Conservation (phyloP, 2,329 filamentous ascomycete genomes). For the Phoma herbarum region DNA sequence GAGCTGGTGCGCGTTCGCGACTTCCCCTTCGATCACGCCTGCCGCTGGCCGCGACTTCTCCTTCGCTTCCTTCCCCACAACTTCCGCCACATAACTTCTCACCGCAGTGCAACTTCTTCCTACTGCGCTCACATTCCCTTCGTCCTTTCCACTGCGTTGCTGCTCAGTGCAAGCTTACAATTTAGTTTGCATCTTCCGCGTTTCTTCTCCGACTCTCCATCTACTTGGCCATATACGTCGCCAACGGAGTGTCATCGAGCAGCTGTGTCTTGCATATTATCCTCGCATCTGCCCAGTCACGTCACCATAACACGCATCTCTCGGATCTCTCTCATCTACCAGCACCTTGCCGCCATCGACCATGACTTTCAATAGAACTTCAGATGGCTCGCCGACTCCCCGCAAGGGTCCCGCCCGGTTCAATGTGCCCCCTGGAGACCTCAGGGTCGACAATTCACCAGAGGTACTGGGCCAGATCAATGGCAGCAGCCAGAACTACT, state of each 20-base stretch:
- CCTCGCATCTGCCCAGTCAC: conserved; percentile 44
- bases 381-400: conserved; percentile 54
- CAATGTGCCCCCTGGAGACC: conserved; percentile 41
- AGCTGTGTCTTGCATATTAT: conserved; percentile 48
- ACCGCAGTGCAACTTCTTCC: conserved; percentile 20
- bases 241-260: conserved; percentile 37
- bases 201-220: conserved; percentile 43
- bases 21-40: conserved; percentile 25
- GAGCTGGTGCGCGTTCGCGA: conserved; percentile 20
- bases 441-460: conserved; percentile 47
- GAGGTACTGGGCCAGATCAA: conserved; percentile 47
- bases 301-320: conserved; percentile 38
- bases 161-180: conserved; percentile 26
- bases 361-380: conserved; percentile 53
- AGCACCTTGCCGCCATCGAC: conserved; percentile 29
- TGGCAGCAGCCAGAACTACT: conserved; percentile 40
- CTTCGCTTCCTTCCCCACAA: conserved; percentile 26
- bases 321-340: conserved; percentile 47
- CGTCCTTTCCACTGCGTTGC: conserved; percentile 30
- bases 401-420: conserved; percentile 48
- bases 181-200: conserved; percentile 37
- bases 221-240: conserved; percentile 50
- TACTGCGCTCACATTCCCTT: conserved; percentile 25
- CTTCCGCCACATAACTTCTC: conserved; percentile 6
- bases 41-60: conserved; percentile 8